A percentile compares a stretch with the other conserved stretches of the same genome.
Conservation (phyloP, 768 basidiomycete genomes). For the Gyrodon lividus region DNA sequence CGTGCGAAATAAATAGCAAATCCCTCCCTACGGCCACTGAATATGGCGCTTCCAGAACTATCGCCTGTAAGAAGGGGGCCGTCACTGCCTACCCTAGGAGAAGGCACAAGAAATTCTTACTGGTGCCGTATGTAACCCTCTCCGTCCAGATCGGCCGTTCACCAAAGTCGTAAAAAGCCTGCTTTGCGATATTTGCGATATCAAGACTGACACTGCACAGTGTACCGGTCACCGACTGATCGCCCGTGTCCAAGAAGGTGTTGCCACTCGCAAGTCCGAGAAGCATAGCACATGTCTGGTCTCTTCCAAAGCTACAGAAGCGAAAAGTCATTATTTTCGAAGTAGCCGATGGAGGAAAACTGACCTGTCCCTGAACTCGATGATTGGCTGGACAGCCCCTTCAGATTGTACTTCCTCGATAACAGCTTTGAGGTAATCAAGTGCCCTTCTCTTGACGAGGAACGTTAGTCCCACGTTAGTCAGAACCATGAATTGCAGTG, state of each 20-base stretch:
- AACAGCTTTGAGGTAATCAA: slow-evolving; percentile 81
- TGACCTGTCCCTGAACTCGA: slow-evolving; percentile 80
- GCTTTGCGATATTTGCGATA: slow-evolving; percentile 70
- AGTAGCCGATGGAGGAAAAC: slow-evolving; percentile 10
- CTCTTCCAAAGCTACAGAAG: slow-evolving; percentile 73
- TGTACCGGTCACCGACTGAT: slow-evolving; percentile 42
- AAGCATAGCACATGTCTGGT: slow-evolving; percentile 91
- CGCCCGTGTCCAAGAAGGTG: slow-evolving; percentile 66
- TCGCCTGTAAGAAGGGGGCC: slow-evolving; percentile 43
- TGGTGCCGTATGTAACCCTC: slow-evolving; percentile 71
- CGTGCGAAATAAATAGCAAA: slow-evolving; percentile 85
- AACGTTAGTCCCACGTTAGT: slow-evolving; percentile 85
- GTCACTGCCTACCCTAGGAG: background rate
- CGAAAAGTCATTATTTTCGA: slow-evolving; percentile 5
- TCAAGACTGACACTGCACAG: slow-evolving; percentile 59
- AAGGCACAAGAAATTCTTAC: slow-evolving; percentile 36
- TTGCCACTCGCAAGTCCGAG: slow-evolving; percentile 84
- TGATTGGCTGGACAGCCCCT: slow-evolving; percentile 72
- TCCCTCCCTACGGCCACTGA: slow-evolving; percentile 87
- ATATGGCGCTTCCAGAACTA: slow-evolving; percentile 70
- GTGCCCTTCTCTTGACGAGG: slow-evolving; percentile 74
- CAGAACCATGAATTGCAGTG: slow-evolving; percentile 82
- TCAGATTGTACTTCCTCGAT: slow-evolving; percentile 81
- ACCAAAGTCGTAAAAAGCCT: slow-evolving; percentile 84
- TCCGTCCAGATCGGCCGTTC: slow-evolving; percentile 84